Conservation (phyloP, 2,329 filamentous ascomycete species). For the Epichloe aotearoae region DNA sequence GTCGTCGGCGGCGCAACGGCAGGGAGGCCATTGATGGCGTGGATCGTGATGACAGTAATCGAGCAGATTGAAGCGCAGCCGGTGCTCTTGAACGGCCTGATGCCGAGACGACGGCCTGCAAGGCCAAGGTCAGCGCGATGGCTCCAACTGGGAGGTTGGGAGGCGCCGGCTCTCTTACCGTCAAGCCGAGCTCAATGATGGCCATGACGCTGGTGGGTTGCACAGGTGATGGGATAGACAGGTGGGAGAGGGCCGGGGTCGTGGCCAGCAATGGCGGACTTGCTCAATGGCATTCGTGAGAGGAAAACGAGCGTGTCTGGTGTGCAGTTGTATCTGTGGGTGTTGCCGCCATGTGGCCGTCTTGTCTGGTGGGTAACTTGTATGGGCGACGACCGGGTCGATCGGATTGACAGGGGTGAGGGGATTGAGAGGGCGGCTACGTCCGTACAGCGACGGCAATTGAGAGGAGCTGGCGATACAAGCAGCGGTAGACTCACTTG, state of each 20-base stretch:
- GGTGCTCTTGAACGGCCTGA: conserved; percentile 9
- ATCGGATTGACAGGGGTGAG: no score
- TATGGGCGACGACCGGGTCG: no score
- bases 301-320: no score
- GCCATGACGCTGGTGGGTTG: conserved; percentile 2
- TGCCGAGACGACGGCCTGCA: conserved; percentile 5
- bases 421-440: no score
- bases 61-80: conserved; percentile 10
- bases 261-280: not conserved
- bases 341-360: no score
- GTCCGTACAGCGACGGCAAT: no score
- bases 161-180: not conserved
- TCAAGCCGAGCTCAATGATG: conserved; percentile 5
- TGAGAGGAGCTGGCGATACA: no score
- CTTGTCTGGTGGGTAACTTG: no score
- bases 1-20: conserved; percentile 3
- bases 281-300: no score
- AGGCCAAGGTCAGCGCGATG: not conserved
- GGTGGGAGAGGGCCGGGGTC: not conserved
- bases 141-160: not conserved
- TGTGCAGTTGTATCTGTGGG: no score
- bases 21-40: conserved; percentile 3
- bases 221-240: not conserved
- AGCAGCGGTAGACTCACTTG: no score
- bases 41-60: conserved; percentile 5